Evolutionary conservation across 2,329 filamentous ascomycete genomes (phyloP).

Genomic region (Xylariaceae sp.): DNA sequence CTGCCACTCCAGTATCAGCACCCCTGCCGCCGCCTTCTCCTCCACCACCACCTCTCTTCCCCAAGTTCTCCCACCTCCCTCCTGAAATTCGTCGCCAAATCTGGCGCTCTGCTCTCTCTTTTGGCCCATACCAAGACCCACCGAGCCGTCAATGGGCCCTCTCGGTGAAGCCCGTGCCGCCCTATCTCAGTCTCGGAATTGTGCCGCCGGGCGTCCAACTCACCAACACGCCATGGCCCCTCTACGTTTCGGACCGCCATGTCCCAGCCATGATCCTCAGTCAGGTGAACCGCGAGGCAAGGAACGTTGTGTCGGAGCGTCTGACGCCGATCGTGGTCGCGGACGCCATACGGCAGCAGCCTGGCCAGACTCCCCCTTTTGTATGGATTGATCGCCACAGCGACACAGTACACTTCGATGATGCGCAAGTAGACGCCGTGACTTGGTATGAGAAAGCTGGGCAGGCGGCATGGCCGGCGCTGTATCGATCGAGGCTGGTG

Average conservation of each 20-base stretch:
- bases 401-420: slow-evolving; percentile 9
- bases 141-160: slow-evolving; percentile 13
- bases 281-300: slow-evolving; percentile 16
- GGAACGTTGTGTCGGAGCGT: slow-evolving; percentile 12
- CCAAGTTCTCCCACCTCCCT: slow-evolving; percentile 5
- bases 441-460: slow-evolving; percentile 11
- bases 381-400: slow-evolving; percentile 14
- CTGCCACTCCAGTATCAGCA: too few species aligned
- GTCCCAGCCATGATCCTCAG: slow-evolving; percentile 10
- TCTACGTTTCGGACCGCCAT: slow-evolving; percentile 14
- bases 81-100: slow-evolving; percentile 13
- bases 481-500: slow-evolving; percentile 2
- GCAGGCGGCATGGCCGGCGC: slow-evolving; percentile 5
- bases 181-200: slow-evolving; percentile 13
- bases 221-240: slow-evolving; percentile 11
- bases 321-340: slow-evolving; percentile 14
- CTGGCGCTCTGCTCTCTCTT: slow-evolving; percentile 14
- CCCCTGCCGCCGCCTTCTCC: not conserved
- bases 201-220: slow-evolving; percentile 11
- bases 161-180: slow-evolving; percentile 2
- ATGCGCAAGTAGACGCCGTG: not conserved
- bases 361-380: slow-evolving; percentile 2
- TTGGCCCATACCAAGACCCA: slow-evolving; percentile 4
- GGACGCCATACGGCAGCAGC: not conserved
- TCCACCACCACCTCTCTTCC: not conserved